A percentile compares a stretch with the other conserved stretches of the same genome.
These are phyloP conservation scores for Didymella keratinophila DNA, from an alignment of 2,329 filamentous ascomycete species.

Conservation along the genomic window DNA sequence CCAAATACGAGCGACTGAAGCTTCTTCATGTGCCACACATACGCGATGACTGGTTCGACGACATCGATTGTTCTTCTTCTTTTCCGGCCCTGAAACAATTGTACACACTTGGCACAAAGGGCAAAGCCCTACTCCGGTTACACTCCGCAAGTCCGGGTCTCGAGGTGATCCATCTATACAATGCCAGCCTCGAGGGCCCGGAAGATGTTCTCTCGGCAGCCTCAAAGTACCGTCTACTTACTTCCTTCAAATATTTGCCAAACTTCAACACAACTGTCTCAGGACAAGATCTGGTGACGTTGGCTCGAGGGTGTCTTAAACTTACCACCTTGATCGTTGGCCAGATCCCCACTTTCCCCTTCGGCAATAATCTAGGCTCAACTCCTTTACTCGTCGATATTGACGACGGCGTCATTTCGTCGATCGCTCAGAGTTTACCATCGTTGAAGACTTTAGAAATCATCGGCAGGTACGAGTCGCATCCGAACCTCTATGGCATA, in stretches of 20 bases:
- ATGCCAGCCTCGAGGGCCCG: background rate
- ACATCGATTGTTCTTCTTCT: background rate
- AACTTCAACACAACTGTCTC: background rate
- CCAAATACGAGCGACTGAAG: background rate
- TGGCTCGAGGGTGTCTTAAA: background rate
- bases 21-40: constrained; percentile 5
- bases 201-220: background rate
- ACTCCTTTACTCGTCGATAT: background rate
- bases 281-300: background rate
- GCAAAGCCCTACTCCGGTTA: background rate
- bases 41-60: constrained; percentile 1
- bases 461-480: background rate
- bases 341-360: background rate
- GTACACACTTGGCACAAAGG: background rate
- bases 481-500: background rate
- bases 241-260: constrained; percentile 1
- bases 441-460: background rate
- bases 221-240: background rate
- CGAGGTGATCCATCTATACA: constrained; percentile 5
- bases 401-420: background rate
- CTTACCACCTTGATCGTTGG: constrained; percentile 1
- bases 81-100: constrained; percentile 1
- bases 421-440: background rate
- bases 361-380: background rate
- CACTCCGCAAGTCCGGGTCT: background rate